A percentile compares a stretch with the other conserved stretches of the same genome.
These are phyloP conservation scores for Talaromyces verruculosus DNA, from an alignment of 2,329 filamentous ascomycete species.

Conservation along the genomic window DNA sequence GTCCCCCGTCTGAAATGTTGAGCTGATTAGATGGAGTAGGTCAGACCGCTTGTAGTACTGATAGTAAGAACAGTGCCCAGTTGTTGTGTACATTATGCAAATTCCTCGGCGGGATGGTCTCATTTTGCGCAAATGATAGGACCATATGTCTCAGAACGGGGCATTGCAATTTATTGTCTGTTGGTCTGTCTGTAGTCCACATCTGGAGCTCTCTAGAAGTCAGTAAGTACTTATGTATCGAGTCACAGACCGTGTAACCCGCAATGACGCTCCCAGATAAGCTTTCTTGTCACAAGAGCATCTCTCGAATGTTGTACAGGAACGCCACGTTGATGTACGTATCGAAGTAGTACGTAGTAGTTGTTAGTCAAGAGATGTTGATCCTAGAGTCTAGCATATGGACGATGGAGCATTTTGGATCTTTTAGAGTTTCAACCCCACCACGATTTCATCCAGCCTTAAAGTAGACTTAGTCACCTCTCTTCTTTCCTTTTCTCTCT, in stretches of 20 bases:
- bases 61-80: not conserved
- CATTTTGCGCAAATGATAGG: slow-evolving; percentile 10
- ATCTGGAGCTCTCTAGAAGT: not conserved
- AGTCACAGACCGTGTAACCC: not conserved
- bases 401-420: not conserved
- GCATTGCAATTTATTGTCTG: not conserved
- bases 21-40: not conserved
- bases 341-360: not conserved
- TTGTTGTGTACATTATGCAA: not conserved
- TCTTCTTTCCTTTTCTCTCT: not conserved
- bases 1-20: not conserved
- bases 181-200: not conserved
- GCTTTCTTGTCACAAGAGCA: not conserved
- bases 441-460: slow-evolving; percentile 11
- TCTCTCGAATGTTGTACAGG: not conserved
- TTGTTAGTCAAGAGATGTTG: not conserved
- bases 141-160: not conserved
- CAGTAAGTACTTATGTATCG: not conserved
- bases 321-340: not conserved
- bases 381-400: not conserved
- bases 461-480: slow-evolving; percentile 4
- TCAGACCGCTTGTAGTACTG: not conserved
- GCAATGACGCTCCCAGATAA: not conserved
- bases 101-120: slow-evolving; percentile 12
- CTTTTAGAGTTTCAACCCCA: slow-evolving; percentile 13